Base-by-base conservation (phyloP, 1,139 yeast genomes). In the Suhomyces choctaworum region DNA sequence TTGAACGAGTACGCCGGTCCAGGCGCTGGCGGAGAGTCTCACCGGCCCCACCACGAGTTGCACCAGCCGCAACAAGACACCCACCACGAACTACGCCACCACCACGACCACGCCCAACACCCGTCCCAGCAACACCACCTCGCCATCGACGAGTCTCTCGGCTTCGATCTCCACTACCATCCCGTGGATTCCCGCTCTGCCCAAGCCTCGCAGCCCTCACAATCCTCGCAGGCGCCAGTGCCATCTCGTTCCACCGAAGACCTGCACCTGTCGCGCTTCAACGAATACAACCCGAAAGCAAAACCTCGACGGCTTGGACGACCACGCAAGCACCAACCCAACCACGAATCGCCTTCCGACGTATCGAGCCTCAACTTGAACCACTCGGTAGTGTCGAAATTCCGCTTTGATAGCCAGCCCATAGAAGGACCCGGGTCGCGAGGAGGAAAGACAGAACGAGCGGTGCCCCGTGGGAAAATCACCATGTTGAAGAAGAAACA, bases 391-490 rank as follows among this genome's bases (percentile, higher is more conserved):
- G 47, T 65, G 22, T 59, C 70, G 32, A 58, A 58, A 43, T 68
- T 69, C 37, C 45, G 73, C 15, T 51, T 68, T 11, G 73, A 69
- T 44, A 47, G 54, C 15, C 50, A 52, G 21, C 75, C 75, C 1
- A 47, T 69, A 1, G 66, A 58, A 37, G 75, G 75, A 0, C 72
- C 73, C 0, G 75, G 75, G 1, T 67, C 73, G 3, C 52, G 74
- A 9, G 75, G 75, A 3, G 75, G 74, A 1, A 58, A 54, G 34
- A 30, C 36, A 10, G 52, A 52, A 2, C 38, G 52, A 27, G 47
- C 51, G 23, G 38, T 44, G 5, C 60, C 63, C 10, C 50, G 58
- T 25, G 72, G 73, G 0, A 51, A 55, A 40, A 42, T 63, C 13
- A 58, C 66, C 3, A 28, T 27, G 30, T 28, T 34, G 32, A 40